Evolutionary conservation across 768 basidiomycete genomes (phyloP), one percentile per base, ranked within the genome.

Genomic region (Podaxis sp.): DNA sequence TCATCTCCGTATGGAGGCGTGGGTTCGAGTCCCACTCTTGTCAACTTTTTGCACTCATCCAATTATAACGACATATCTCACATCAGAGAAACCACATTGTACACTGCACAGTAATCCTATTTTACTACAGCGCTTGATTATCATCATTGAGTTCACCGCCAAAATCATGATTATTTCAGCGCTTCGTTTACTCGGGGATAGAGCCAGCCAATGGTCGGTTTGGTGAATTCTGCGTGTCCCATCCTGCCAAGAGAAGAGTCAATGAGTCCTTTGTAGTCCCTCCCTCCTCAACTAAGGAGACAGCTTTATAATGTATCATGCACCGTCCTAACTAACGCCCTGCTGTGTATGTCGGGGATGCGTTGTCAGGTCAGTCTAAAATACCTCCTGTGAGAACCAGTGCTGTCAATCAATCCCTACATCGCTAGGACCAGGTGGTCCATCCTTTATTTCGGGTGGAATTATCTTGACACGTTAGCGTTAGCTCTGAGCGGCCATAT

Each of bases 21-120:
- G 73, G 73, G 73, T 74, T 74, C 73, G 61, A 74, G 62, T 73
- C 73, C 73, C 73, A 71, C 69, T 74, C 73, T 74, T 74, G 73
- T 72, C 73, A 73, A n/a, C 13, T 44, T 69, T 72, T 73, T 69
- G 48, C 44, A 33, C 33, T 33, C 33, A 9, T 33, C 8, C 33
- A 33, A 33, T 9, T 33, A 9, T 9, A 9, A 9, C 30, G 8
- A 33, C 30, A 9, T 33, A 9, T 33, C 30, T 9, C 30, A 7
- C 30, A 33, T 33, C 33, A 9, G 9, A 33, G 7, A 33, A 33
- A 8, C 8, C 33, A 33, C 33, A 9, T 33, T 33, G 8, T 3
- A 33, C 33, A 9, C 33, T 7, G 33, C 33, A 1, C 8, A 9
- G 8, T 33, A 33, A 33, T 33, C 30, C 8, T 33, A 2, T 33